These are phyloP conservation scores for Thinopyrum elongatum DNA, from an alignment of 176 grass and related monocot genomes.

Conservation along the genomic window DNA sequence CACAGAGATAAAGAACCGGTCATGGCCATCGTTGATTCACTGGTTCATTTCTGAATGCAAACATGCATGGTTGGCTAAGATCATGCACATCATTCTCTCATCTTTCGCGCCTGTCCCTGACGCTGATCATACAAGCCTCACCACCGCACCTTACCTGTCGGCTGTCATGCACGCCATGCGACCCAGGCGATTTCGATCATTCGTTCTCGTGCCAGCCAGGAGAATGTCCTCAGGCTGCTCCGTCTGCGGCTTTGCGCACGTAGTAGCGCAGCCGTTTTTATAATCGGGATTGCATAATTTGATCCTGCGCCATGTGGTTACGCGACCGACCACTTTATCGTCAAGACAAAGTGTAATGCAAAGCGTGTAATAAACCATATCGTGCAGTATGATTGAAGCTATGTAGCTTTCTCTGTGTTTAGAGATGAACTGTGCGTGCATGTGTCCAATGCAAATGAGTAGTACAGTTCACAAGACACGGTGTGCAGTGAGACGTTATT, in stretches of 20 bases:
- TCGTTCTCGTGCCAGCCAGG: slow-evolving; percentile 32
- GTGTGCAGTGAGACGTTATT: neutral
- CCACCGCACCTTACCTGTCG: slow-evolving; percentile 31
- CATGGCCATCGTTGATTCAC: neutral
- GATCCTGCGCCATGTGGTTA: slow-evolving; percentile 27
- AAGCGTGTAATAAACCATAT: neutral
- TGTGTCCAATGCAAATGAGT: neutral
- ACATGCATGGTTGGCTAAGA: neutral
- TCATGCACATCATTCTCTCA: slow-evolving; percentile 17
- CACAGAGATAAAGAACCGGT: neutral
- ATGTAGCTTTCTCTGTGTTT: slow-evolving; percentile 3
- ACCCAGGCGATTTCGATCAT: neutral
- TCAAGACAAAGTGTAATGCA: neutral
- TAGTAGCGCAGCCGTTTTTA: neutral
- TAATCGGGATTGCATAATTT: neutral
- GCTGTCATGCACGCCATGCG: slow-evolving; percentile 34
- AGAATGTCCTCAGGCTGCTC: slow-evolving; percentile 36
- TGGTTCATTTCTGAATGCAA: slow-evolving; percentile 7
- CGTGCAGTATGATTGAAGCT: neutral
- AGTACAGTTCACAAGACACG: neutral
- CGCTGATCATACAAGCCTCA: slow-evolving; percentile 5
- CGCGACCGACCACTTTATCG: slow-evolving; percentile 11
- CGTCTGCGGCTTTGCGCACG: neutral
- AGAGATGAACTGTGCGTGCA: slow-evolving; percentile 10
- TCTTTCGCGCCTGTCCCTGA: neutral